Evolutionary conservation across 257 asterid species (phyloP), one percentile per base, ranked within the genome.

Genomic region (Linderniella brevidens): DNA sequence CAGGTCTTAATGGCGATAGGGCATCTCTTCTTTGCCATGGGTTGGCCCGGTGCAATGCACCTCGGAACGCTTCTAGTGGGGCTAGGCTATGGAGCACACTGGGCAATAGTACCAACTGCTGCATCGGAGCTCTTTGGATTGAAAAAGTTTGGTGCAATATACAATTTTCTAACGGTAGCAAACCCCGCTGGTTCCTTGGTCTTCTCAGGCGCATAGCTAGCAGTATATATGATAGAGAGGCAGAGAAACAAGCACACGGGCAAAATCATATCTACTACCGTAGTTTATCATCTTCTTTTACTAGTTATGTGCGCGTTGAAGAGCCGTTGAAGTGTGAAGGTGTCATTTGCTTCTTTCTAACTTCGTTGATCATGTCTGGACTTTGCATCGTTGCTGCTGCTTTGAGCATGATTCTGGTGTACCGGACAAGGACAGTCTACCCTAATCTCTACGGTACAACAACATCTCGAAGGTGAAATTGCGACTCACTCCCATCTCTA

Each of bases 101-200:
- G 97, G 97, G 94, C 97, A 0, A 82, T 87, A 11, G 83, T 87
- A 41, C 97, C 95, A 0, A 94, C 97, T 51, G 65, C 97, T 11
- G 87, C 90, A 16, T 87, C 97, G 0, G 97, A 87, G 67, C 52
- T 87, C 41, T 87, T 87, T 56, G 97, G 95, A 58, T 50, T 87
- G 65, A 87, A 83, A 63, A 87, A 80, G 42, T 87, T 87, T 19
- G 95, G 86, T 0, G 74, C 85, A 4, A 39, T 86, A 38, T 86
- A 86, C 68, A 82, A 79, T 68, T 86, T 82, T 59, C 78, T 86
- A 15, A 82, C 94, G 1, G 50, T 82, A 48, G 94, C 94, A 13
- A 79, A 77, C 62, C 94, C 97, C 0, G 83, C 81, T 0, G 94
- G 94, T 53, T 82, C 97, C 3, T 56, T 86, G 46, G 49, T 86